A percentile compares a stretch with the other conserved stretches of the same genome.
Evolutionary conservation across 2,329 filamentous ascomycete genomes (phyloP).

Genomic region (Aureobasidium mangrovei): DNA sequence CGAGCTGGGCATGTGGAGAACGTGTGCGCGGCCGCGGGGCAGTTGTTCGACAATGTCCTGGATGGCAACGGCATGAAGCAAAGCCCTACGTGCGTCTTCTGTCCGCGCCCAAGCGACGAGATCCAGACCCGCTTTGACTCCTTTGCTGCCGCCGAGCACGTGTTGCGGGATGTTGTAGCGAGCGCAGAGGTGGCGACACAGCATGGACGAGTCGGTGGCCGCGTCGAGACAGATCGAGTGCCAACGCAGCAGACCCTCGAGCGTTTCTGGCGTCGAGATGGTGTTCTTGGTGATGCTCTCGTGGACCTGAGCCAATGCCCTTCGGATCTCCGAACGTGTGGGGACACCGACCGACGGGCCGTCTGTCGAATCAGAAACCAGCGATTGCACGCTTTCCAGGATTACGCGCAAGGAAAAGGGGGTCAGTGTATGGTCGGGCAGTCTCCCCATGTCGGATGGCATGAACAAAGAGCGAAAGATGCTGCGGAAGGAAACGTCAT

Average conservation of each 20-base stretch:
- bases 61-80: slow-evolving; percentile 38
- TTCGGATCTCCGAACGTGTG: slow-evolving; percentile 30
- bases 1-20: slow-evolving; percentile 37
- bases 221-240: slow-evolving; percentile 38
- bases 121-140: slow-evolving; percentile 27
- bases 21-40: slow-evolving; percentile 37
- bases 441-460: background rate
- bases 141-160: slow-evolving; percentile 28
- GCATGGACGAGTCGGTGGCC: slow-evolving; percentile 32
- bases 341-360: slow-evolving; percentile 33
- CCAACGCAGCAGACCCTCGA: slow-evolving; percentile 37
- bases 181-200: slow-evolving; percentile 33
- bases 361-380: slow-evolving; percentile 34
- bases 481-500: slow-evolving; percentile 32
- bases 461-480: slow-evolving; percentile 34
- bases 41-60: slow-evolving; percentile 40
- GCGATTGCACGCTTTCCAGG: slow-evolving; percentile 37
- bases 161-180: slow-evolving; percentile 33
- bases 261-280: slow-evolving; percentile 29
- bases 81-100: slow-evolving; percentile 32
- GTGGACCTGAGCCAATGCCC: slow-evolving; percentile 33
- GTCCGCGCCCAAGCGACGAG: slow-evolving; percentile 32
- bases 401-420: slow-evolving; percentile 36
- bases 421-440: slow-evolving; percentile 29
- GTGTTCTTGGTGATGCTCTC: slow-evolving; percentile 31